A percentile compares a stretch with the other conserved stretches of the same genome.
Conservation (phyloP, 768 basidiomycete genomes). For the Coprinopsis sp. region DNA sequence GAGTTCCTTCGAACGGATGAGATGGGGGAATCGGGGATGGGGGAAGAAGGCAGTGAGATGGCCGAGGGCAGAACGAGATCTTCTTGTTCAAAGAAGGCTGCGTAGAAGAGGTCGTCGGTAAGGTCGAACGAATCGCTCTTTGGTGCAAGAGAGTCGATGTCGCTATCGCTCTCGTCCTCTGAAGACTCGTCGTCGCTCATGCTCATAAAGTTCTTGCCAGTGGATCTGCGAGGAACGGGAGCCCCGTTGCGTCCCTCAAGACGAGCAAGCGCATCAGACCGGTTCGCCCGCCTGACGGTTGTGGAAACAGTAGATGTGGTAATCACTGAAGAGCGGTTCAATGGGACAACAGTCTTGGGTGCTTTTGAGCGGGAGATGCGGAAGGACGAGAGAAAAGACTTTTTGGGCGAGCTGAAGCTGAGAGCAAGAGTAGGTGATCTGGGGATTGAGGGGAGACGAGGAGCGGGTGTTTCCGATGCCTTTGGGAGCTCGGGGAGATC, state of each 20-base stretch:
- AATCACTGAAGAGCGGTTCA: slow-evolving; percentile 9
- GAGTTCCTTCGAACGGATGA: neutral
- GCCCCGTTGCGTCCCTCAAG: slow-evolving; percentile 50
- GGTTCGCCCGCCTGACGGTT: slow-evolving; percentile 41
- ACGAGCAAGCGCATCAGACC: slow-evolving; percentile 57
- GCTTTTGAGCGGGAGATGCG: slow-evolving; percentile 18
- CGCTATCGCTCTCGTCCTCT: slow-evolving; percentile 52
- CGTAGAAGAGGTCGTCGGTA: slow-evolving; percentile 15
- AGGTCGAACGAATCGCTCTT: slow-evolving; percentile 20
- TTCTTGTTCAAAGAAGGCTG: slow-evolving; percentile 29
- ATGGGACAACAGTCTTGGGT: slow-evolving; percentile 12
- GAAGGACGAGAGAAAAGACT: slow-evolving; percentile 15
- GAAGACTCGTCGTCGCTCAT: slow-evolving; percentile 65
- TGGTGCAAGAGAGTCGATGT: slow-evolving; percentile 24
- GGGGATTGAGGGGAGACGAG: slow-evolving; percentile 29
- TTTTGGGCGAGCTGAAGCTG: slow-evolving; percentile 11
- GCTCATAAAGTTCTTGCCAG: slow-evolving; percentile 63
- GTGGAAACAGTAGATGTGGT: slow-evolving; percentile 40
- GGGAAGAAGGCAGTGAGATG: slow-evolving; percentile 12
- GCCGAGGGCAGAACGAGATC: slow-evolving; percentile 31
- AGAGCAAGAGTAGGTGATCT: slow-evolving; percentile 24
- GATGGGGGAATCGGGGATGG: slow-evolving; percentile 13
- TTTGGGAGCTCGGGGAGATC: slow-evolving; percentile 44
- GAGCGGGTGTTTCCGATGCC: slow-evolving; percentile 13
- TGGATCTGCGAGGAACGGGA: slow-evolving; percentile 11